Evolutionary conservation across 2,329 filamentous ascomycete species (phyloP).

Genomic region (Plenodomus lindquistii): DNA sequence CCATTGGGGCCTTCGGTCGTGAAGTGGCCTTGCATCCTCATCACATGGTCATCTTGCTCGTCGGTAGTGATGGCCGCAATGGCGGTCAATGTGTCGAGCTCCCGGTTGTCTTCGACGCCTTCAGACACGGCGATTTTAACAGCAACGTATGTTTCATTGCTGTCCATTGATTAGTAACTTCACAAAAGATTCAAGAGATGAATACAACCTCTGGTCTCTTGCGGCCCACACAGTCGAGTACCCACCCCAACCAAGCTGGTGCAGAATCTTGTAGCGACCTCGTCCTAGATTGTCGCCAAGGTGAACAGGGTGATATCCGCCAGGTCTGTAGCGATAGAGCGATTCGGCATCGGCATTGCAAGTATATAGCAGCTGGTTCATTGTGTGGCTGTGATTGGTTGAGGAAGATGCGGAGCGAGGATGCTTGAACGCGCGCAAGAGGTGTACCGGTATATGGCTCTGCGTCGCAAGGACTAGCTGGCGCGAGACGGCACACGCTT

Average conservation of each 20-base stretch:
- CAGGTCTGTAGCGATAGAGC: constrained; percentile 18
- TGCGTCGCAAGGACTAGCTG: no score
- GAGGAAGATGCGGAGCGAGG: no score
- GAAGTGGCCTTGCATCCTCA: constrained; percentile 46
- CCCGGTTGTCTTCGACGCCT: constrained; percentile 6
- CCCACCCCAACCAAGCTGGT: constrained; percentile 27
- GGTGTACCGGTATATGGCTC: no score
- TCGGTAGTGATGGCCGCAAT: constrained; percentile 9
- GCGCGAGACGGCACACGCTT: no score
- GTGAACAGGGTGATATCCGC: constrained; percentile 25
- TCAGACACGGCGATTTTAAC: constrained; percentile 26
- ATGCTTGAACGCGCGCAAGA: no score
- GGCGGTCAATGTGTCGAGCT: constrained; percentile 16
- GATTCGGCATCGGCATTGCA: constrained; percentile 24
- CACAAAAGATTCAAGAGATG: background rate
- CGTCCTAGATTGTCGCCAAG: constrained; percentile 20
- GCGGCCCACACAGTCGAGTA: constrained; percentile 31
- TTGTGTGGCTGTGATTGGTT: no score
- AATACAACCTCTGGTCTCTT: constrained; percentile 14
- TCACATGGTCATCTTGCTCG: constrained; percentile 32
- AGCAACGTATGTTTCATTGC: constrained; percentile 23
- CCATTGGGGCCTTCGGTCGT: constrained; percentile 50
- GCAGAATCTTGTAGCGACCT: constrained; percentile 27
- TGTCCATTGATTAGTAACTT: constrained; percentile 6
- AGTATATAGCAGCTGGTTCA: no score